Evolutionary conservation across 2,329 filamentous ascomycete genomes (phyloP).

Genomic region (Trichoderma hamatum): DNA sequence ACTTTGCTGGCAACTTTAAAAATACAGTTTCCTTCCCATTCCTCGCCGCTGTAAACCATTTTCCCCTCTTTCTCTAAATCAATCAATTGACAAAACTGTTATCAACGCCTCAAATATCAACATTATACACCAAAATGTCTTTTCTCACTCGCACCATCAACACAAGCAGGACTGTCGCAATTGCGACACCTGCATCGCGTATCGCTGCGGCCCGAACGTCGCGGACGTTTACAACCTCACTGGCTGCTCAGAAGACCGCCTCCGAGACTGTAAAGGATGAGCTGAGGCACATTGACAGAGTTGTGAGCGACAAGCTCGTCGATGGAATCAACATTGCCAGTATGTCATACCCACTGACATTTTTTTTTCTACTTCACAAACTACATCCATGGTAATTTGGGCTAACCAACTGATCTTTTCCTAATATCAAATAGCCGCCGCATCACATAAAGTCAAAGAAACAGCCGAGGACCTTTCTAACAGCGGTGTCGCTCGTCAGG

Average conservation of each 20-base stretch:
- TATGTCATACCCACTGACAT: constrained; percentile 44
- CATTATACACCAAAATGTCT: constrained; percentile 15
- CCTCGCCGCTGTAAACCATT: background rate
- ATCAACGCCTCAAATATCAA: no score
- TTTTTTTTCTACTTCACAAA: background rate
- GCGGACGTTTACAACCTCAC: constrained; percentile 55
- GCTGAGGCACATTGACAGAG: constrained; percentile 61
- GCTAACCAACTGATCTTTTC: background rate
- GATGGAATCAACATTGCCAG: constrained; percentile 62
- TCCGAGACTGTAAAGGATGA: constrained; percentile 62
- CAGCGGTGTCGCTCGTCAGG: constrained; percentile 43
- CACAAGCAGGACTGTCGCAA: background rate
- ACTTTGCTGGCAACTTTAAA: background rate
- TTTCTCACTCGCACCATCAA: constrained; percentile 26
- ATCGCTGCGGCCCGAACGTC: constrained; percentile 46
- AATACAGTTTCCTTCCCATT: background rate
- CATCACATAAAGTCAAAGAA: constrained; percentile 54
- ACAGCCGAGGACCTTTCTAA: constrained; percentile 40
- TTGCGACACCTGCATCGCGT: constrained; percentile 40
- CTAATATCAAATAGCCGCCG: constrained; percentile 40
- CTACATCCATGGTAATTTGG: background rate
- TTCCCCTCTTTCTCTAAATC: background rate
- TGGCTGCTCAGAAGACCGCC: constrained; percentile 51
- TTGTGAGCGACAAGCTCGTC: constrained; percentile 63
- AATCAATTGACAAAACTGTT: no score